Conservation (phyloP, 148 eudicot genomes). For the Spergularia marina region DNA sequence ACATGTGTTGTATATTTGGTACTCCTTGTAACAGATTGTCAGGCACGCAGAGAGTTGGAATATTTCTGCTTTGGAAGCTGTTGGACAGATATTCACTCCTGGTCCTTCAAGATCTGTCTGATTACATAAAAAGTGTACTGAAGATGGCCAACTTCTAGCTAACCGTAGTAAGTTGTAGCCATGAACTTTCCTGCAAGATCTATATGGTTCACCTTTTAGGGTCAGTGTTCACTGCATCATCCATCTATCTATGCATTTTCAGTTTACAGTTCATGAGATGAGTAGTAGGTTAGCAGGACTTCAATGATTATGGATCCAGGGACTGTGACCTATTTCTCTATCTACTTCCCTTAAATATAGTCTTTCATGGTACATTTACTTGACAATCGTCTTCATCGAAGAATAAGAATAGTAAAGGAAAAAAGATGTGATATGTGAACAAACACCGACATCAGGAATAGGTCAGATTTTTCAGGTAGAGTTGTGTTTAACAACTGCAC, state of each 20-base stretch:
- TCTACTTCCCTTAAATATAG: background rate
- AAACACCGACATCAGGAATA: background rate
- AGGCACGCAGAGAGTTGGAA: conserved; percentile 90
- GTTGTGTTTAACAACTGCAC: too few species aligned
- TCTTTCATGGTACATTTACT: background rate
- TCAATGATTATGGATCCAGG: background rate
- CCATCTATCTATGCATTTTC: background rate
- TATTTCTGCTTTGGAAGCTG: conserved; percentile 81
- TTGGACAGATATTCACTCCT: conserved; percentile 82
- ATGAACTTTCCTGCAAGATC: conserved; percentile 1
- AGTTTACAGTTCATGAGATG: background rate
- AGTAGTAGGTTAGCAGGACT: too few species aligned
- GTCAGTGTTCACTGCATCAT: background rate
- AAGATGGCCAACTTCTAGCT: conserved; percentile 10
- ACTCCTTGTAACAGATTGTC: conserved; percentile 47
- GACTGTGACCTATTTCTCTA: background rate
- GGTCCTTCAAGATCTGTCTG: conserved; percentile 28
- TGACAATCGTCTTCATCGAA: background rate
- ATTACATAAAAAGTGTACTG: conserved; percentile 15
- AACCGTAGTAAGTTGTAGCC: background rate
- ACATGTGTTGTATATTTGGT: conserved; percentile 2
- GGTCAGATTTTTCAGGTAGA: too few species aligned
- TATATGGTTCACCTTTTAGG: background rate
- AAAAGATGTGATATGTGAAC: background rate
- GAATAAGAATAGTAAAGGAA: background rate